phyloP scores from a whole-genome alignment of 345 rosid genomes.

The Noccaea bulbosa region DNA sequence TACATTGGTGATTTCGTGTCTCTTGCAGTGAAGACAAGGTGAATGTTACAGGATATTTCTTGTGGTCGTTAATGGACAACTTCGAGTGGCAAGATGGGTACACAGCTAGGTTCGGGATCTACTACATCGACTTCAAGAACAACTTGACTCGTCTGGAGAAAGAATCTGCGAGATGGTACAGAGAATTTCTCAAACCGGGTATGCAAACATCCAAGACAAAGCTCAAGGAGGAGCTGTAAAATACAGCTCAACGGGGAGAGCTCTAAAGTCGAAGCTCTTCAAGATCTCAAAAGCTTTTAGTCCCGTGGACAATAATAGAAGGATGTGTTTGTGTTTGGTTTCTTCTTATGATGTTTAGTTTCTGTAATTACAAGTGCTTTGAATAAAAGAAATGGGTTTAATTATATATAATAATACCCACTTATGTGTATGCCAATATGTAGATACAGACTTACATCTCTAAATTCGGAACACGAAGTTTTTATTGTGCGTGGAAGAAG shows the following conservation, averaged over 20 bases:
- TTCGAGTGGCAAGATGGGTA: constrained; percentile 48
- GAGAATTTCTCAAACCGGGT: constrained; percentile 37
- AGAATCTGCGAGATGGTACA: constrained; percentile 42
- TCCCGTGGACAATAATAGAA: not conserved
- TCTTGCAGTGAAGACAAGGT: constrained; percentile 41
- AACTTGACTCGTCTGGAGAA: constrained; percentile 41
- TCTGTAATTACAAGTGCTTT: constrained; percentile 13
- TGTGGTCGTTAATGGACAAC: constrained; percentile 45
- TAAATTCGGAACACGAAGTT: not conserved
- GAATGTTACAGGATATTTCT: constrained; percentile 36
- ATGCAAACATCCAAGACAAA: constrained; percentile 20
- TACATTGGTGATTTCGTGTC: not conserved
- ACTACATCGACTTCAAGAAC: constrained; percentile 38
- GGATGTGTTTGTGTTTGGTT: not conserved
- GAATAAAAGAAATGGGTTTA: constrained; percentile 26
- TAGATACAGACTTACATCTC: constrained; percentile 1
- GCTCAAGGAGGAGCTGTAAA: constrained; percentile 35
- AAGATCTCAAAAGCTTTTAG: not conserved
- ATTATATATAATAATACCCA: constrained; percentile 11
- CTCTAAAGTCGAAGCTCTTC: constrained; percentile 24
- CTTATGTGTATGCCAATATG: not conserved
- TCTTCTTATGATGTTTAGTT: constrained; percentile 33
- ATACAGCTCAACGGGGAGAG: constrained; percentile 22
- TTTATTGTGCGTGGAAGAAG: not conserved
- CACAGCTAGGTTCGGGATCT: constrained; percentile 44